phyloP scores from a whole-genome alignment of 495 filamentous ascomycete species.

The Acidiella bohemica region DNA sequence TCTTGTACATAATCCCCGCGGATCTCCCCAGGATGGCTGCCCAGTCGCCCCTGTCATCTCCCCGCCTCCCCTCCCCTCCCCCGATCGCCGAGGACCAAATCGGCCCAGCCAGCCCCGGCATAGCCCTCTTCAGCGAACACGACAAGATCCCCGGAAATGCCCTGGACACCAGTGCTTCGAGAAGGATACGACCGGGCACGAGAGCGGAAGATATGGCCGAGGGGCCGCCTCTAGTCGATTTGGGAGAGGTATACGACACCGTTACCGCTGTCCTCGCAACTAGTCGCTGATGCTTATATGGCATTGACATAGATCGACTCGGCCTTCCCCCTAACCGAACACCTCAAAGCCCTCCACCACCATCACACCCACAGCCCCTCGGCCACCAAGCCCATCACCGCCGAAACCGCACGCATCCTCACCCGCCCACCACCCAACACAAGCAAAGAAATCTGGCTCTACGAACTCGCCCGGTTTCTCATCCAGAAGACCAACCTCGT shows the following conservation, averaged over 20 bases:
- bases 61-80: conserved; percentile 75
- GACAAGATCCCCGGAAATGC: conserved; percentile 26
- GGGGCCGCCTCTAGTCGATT: conserved; percentile 74
- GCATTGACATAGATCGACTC: conserved; percentile 71
- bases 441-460: conserved; percentile 83
- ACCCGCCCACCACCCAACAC: conserved; percentile 65
- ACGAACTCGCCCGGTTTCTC: conserved; percentile 90
- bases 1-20: background rate
- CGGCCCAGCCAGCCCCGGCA: conserved; percentile 63
- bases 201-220: conserved; percentile 79
- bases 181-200: conserved; percentile 85
- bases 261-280: conserved; percentile 32
- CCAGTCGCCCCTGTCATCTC: conserved; percentile 59
- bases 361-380: conserved; percentile 61
- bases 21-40: conserved; percentile 6
- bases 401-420: conserved; percentile 55
- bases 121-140: conserved; percentile 40
- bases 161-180: conserved; percentile 50
- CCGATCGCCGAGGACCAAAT: conserved; percentile 85
- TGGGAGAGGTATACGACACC: conserved; percentile 54
- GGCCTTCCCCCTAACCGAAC: conserved; percentile 95
- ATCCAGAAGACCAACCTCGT: conserved; percentile 85
- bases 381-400: conserved; percentile 59
- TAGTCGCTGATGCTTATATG: background rate
- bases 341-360: conserved; percentile 82